These are phyloP conservation scores for Aspergillus pseudonomiae DNA, from an alignment of 2,329 filamentous ascomycete genomes.

Conservation along the genomic window DNA sequence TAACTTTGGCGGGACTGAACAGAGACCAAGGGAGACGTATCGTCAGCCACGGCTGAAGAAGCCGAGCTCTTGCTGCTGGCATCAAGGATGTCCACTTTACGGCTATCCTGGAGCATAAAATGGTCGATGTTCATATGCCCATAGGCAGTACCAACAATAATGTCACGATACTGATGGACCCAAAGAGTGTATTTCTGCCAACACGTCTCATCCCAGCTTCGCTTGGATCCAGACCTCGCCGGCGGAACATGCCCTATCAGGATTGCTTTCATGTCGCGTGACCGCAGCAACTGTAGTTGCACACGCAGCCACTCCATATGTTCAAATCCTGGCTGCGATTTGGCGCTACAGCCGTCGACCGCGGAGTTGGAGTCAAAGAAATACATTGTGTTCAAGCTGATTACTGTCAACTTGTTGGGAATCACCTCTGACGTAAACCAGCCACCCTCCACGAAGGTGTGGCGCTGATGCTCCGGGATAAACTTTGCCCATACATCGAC, in stretches of 20 bases:
- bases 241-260: constrained; percentile 93
- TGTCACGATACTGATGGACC: constrained; percentile 86
- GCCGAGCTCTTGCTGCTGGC: constrained; percentile 27
- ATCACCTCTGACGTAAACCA: constrained; percentile 96
- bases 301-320: constrained; percentile 96
- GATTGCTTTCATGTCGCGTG: constrained; percentile 89
- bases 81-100: constrained; percentile 67
- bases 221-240: constrained; percentile 80
- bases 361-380: constrained; percentile 92
- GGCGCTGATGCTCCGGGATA: constrained; percentile 88
- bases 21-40: constrained; percentile 32
- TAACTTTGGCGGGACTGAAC: constrained; percentile 75
- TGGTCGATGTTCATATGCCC: constrained; percentile 99
- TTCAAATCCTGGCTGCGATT: constrained; percentile 83
- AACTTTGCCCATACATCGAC: constrained; percentile 79
- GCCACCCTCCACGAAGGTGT: constrained; percentile 87
- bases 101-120: constrained; percentile 86
- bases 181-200: constrained; percentile 97
- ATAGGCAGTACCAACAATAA: constrained; percentile 77
- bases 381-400: constrained; percentile 95
- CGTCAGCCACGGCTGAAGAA: constrained; percentile 21
- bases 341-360: constrained; percentile 83
- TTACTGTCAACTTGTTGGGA: constrained; percentile 78
- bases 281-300: constrained; percentile 80
- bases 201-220: constrained; percentile 92